phyloP scores from a whole-genome alignment of 2,329 filamentous ascomycete genomes.

The Elsinoe ampelina region DNA sequence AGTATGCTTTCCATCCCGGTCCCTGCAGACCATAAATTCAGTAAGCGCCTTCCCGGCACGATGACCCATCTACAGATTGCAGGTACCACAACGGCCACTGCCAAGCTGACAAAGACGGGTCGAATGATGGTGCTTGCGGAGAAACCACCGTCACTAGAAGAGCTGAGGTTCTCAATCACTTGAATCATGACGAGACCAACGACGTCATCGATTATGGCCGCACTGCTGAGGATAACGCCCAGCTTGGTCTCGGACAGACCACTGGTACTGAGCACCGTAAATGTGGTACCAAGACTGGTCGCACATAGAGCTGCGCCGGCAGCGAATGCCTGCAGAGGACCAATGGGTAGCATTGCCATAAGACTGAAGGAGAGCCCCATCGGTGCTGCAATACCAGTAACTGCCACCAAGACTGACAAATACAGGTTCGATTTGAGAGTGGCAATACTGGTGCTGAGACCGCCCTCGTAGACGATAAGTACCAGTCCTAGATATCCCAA shows the following conservation, averaged over 20 bases:
- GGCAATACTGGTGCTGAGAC: slow-evolving; percentile 46
- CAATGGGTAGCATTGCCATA: slow-evolving; percentile 40
- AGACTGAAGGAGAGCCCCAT: slow-evolving; percentile 59
- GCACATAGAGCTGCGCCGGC: slow-evolving; percentile 65
- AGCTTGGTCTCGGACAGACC: slow-evolving; percentile 45
- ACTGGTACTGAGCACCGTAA: slow-evolving; percentile 55
- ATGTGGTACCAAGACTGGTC: slow-evolving; percentile 64
- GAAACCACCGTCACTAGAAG: slow-evolving; percentile 24
- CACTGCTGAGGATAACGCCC: slow-evolving; percentile 56
- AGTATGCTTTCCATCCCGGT: background rate
- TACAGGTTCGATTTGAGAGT: slow-evolving; percentile 51
- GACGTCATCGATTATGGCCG: slow-evolving; percentile 76
- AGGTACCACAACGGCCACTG: slow-evolving; percentile 42
- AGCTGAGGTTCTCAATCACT: slow-evolving; percentile 59
- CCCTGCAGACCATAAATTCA: background rate
- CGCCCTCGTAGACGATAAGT: slow-evolving; percentile 62
- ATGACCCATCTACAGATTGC: slow-evolving; percentile 40
- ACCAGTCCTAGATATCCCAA: slow-evolving; percentile 67
- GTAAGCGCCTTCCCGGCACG: slow-evolving; percentile 31
- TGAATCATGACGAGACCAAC: slow-evolving; percentile 69
- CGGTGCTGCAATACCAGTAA: slow-evolving; percentile 55
- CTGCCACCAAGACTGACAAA: slow-evolving; percentile 53
- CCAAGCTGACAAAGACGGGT: slow-evolving; percentile 43
- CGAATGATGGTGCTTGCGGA: slow-evolving; percentile 37
- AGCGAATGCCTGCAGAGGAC: slow-evolving; percentile 56